Base-by-base conservation (phyloP, 2,329 filamentous ascomycete species). In the Teratosphaeria epicoccoides region DNA sequence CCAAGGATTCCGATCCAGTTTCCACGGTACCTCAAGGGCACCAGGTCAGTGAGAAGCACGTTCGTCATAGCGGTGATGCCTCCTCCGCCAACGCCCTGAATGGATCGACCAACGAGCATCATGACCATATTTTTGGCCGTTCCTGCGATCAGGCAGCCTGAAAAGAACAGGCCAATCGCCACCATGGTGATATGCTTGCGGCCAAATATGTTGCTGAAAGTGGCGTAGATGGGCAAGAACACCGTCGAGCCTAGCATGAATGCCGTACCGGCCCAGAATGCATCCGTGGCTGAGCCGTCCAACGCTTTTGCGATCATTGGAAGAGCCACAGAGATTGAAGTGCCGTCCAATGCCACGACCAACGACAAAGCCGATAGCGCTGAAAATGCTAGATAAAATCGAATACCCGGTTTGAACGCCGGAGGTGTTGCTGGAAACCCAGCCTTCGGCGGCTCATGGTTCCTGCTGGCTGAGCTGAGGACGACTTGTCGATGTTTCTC, bases 41-140 rank as follows among this genome's bases (percentile, higher is more conserved):
- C 78, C 6, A 83, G 68, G 61, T 83, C 80, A 6, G 73, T 78
- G 1, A 82, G 75, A 49, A 83, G 81, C 58, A 83, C 82, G 76
- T 81, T 81, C 4, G 75, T 70, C 45, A 83, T 64, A 22, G 76
- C 79, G 24, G 72, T 75, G 46, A 84, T 76, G 9, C 82, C 82
- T 44, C 43, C 43, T 5, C 43, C 49, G 23, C 49, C 49, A 25
- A 47, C 23, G 11, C 49, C 49, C 40, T 51, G 49, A 9, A 51
- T 46, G n/a, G 49, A 37, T 6, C 49, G 24, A 17, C 49, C 49
- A 22, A 43, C 28, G 24, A 51, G 49, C 49, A 51, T 51, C 26
- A 47, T 37, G n/a, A 43, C 20, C 25, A 51, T 46, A 43, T 46
- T 46, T 11, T 24, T 20, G 4, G 49, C 43, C 14, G 29, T 25